Evolutionary conservation across 2,329 filamentous ascomycete species (phyloP).

Genomic region (Fusarium incarnatum): DNA sequence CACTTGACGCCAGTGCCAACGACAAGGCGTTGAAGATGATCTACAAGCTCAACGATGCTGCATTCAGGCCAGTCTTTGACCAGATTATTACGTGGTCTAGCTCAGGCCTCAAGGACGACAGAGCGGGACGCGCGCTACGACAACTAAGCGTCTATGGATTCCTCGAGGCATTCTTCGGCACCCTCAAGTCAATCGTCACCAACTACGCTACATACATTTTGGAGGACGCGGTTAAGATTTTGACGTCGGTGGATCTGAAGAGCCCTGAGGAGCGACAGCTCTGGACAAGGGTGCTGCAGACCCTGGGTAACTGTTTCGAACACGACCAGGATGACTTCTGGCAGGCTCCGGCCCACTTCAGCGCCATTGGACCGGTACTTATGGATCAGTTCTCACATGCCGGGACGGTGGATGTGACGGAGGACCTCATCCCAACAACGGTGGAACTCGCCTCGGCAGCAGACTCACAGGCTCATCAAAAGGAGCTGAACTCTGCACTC

Average conservation of each 20-base stretch:
- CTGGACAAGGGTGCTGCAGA: slow-evolving; percentile 76
- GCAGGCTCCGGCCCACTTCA: slow-evolving; percentile 91
- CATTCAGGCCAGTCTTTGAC: slow-evolving; percentile 91
- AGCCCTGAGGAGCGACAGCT: slow-evolving; percentile 66
- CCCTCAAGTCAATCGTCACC: slow-evolving; percentile 93
- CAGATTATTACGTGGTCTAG: slow-evolving; percentile 86
- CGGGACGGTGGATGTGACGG: slow-evolving; percentile 55
- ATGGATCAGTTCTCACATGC: slow-evolving; percentile 72
- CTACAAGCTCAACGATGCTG: slow-evolving; percentile 94
- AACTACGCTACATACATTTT: slow-evolving; percentile 88
- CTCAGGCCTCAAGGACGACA: slow-evolving; percentile 70
- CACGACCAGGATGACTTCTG: slow-evolving; percentile 96
- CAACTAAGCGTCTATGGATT: slow-evolving; percentile 86
- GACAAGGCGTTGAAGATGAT: slow-evolving; percentile 87
- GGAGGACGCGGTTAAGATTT: slow-evolving; percentile 76
- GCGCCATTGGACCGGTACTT: slow-evolving; percentile 75
- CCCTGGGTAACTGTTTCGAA: slow-evolving; percentile 80
- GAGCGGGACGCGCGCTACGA: slow-evolving; percentile 67
- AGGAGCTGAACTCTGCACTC: slow-evolving; percentile 83
- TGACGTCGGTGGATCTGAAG: slow-evolving; percentile 64
- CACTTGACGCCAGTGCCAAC: slow-evolving; percentile 74
- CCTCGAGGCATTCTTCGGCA: slow-evolving; percentile 81
- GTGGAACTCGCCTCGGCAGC: slow-evolving; percentile 83
- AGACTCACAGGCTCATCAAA: slow-evolving; percentile 89
- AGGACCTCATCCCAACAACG: slow-evolving; percentile 77